Percentiles rank a stretch among this genome's conserved stretches.
Evolutionary conservation across 2,329 filamentous ascomycete species (phyloP).

Genomic region (Aaosphaeria pasadenensis): DNA sequence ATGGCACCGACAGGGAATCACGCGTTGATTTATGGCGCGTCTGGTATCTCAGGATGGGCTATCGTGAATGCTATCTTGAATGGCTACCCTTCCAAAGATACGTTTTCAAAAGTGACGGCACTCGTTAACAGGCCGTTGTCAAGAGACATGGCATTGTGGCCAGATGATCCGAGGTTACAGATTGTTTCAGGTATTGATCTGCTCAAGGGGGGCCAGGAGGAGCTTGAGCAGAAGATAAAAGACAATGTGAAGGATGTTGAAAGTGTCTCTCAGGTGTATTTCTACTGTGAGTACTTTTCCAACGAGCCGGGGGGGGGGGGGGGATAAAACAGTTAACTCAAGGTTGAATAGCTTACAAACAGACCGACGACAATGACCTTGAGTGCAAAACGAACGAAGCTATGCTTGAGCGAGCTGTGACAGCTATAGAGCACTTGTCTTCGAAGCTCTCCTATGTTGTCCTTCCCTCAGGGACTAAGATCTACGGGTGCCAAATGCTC

Average conservation of each 20-base stretch:
- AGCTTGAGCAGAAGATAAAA: constrained; percentile 31
- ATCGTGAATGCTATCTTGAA: constrained; percentile 48
- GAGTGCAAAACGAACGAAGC: constrained; percentile 35
- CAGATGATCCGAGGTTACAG: constrained; percentile 32
- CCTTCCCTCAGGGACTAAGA: constrained; percentile 38
- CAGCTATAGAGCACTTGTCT: constrained; percentile 26
- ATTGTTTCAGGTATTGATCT: constrained; percentile 42
- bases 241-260: constrained; percentile 34
- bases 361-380: constrained; percentile 20
- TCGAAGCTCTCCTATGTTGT: constrained; percentile 25
- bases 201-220: constrained; percentile 32
- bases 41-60: constrained; percentile 51
- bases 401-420: constrained; percentile 38
- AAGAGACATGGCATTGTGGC: constrained; percentile 35
- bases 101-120: constrained; percentile 46
- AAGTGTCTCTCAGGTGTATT: constrained; percentile 41
- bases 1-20: constrained; percentile 22
- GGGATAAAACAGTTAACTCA: background rate
- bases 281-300: constrained; percentile 21
- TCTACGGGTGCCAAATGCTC: constrained; percentile 38
- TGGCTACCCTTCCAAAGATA: constrained; percentile 44
- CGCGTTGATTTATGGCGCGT: constrained; percentile 42
- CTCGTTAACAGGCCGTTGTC: constrained; percentile 47
- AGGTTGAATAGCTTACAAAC: constrained; percentile 19
- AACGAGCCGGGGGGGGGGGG: too few relatives aligned